Evolutionary conservation across 2,329 filamentous ascomycete species (phyloP), one percentile per base, ranked within the genome.

Genomic region (Xylaria sp.): DNA sequence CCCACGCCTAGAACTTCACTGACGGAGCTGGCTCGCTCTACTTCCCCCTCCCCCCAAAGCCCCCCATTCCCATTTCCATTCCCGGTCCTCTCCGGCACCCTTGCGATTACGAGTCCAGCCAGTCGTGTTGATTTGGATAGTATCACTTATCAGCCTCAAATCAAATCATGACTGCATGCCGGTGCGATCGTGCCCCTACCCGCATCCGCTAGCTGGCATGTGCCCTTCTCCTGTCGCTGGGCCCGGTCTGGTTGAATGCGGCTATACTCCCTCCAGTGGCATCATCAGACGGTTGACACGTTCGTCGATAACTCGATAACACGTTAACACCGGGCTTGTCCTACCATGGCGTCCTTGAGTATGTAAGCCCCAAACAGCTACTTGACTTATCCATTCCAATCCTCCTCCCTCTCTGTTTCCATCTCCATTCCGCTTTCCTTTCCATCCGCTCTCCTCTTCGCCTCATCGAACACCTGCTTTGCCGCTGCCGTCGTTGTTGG

Each of bases 311-410:
- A 27, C 24, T 36, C 34, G 34, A 36, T 7, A 36, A 5, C 21
- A 24, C 47, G 47, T 24, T 24, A 19, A 50, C n/a, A 17, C 47
- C 17, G 53, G 32, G 63, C 39, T 34, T 39, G 59, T 60, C 56
- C 58, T 34, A 71, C 34, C 70, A 77, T 77, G 75, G 73, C 75
- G 55, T 75, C 75, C 63, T 70, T 77, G 62, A 76, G 75, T 77
- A 76, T 75, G 75, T 77, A 74, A 77, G 69, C 73, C 70, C 67
- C 62, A 53, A 64, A 34, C 42, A 5, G 48, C 55, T 51, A 50
- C 60, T 62, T 42, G 47, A 60, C 63, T 64, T 63, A 34, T 36
- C 57, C 36, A 42, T 27, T 30, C 24, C 53, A 19, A 45, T 57
- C 58, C 24, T 34, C 21, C 57, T 30, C 53, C 55, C 48, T 34